Evolutionary conservation across 2,329 filamentous ascomycete species (phyloP).

Genomic region (Aspergillus ochraceoroseus): DNA sequence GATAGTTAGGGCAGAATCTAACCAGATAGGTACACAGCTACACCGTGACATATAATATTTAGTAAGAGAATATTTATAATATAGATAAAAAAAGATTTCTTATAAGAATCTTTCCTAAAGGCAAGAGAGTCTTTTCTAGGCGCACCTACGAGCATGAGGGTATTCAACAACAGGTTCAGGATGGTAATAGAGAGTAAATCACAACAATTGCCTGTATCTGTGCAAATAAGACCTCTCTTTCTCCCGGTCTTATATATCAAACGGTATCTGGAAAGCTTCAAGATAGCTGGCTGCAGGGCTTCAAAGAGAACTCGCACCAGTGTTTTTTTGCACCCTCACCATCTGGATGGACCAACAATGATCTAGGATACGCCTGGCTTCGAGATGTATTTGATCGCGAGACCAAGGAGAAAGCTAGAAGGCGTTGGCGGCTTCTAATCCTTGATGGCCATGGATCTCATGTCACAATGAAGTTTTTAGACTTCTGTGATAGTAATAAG

Average conservation of each 20-base stretch:
- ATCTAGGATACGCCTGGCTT: conserved; percentile 6
- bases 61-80: too few species aligned
- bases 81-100: too few species aligned
- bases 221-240: conserved; percentile 13
- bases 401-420: conserved; percentile 9
- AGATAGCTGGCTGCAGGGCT: conserved; percentile 17
- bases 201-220: conserved; percentile 20
- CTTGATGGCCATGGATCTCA: conserved; percentile 12
- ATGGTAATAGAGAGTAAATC: conserved; percentile 23
- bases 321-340: background rate
- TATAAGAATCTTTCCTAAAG: background rate
- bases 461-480: conserved; percentile 11
- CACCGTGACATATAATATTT: too few species aligned
- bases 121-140: conserved; percentile 17
- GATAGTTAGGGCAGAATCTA: too few species aligned
- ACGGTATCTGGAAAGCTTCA: conserved; percentile 16
- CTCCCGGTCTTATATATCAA: conserved; percentile 20
- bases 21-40: too few species aligned
- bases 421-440: conserved; percentile 6
- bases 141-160: conserved; percentile 8
- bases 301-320: background rate
- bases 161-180: conserved; percentile 11
- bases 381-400: conserved; percentile 4
- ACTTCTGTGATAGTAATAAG: conserved; percentile 10
- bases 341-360: conserved; percentile 3